phyloP scores from a whole-genome alignment of 169 alveolate species.

The Eimeria necatrix region DNA sequence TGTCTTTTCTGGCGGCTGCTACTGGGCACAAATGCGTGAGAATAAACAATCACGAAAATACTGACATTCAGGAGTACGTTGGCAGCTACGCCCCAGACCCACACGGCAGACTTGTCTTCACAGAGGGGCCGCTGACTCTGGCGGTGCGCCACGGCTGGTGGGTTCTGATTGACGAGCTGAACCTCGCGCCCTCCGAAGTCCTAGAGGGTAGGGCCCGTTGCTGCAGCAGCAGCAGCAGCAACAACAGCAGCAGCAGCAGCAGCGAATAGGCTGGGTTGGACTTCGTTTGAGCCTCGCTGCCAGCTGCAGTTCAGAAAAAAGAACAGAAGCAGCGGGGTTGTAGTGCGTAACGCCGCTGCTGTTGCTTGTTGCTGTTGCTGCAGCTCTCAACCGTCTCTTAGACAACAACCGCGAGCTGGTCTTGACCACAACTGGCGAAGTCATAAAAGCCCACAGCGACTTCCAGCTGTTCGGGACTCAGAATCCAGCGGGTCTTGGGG shows the following conservation, averaged over 20 bases:
- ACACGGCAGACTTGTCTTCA: conserved; percentile 94
- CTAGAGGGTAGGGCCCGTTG: conserved; percentile 90
- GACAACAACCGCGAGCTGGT: conserved; percentile 99
- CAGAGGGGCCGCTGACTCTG: conserved; percentile 98
- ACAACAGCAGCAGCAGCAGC: too few species aligned
- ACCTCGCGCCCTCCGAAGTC: conserved; percentile 99
- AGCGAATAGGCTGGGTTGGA: neutral
- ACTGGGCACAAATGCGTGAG: conserved; percentile 98
- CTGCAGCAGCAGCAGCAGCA: neutral
- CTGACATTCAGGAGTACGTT: conserved; percentile 98
- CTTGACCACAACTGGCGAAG: conserved; percentile 97
- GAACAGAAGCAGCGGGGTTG: neutral
- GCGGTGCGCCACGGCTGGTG: conserved; percentile 99
- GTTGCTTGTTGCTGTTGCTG: conserved; percentile 33
- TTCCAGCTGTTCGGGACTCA: conserved; percentile 99
- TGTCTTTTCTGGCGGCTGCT: conserved; percentile 95
- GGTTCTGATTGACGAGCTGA: conserved; percentile 99
- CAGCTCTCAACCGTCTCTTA: conserved; percentile 98
- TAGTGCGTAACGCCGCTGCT: neutral
- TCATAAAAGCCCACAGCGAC: conserved; percentile 97
- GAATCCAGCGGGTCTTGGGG: conserved; percentile 98
- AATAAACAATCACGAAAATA: conserved; percentile 99
- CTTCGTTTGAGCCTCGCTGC: neutral
- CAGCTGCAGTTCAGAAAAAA: neutral
- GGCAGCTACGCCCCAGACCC: conserved; percentile 97